phyloP scores from a whole-genome alignment of 169 alveolate genomes.

The Plasmodium sp. region DNA sequence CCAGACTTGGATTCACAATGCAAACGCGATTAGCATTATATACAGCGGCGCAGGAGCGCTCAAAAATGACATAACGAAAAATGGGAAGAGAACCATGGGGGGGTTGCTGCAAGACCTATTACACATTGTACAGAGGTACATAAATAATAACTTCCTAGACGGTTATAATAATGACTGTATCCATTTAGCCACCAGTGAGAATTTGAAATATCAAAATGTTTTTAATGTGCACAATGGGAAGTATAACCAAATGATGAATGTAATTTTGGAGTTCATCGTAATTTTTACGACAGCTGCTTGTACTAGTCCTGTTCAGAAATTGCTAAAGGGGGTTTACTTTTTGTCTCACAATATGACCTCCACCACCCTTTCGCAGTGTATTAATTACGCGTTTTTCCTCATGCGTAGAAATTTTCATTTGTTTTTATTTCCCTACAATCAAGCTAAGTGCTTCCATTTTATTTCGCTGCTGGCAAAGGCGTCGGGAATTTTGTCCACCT shows the following conservation, averaged over 20 bases:
- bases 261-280: conserved; percentile 30
- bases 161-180: conserved; percentile 75
- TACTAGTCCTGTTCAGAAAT: conserved; percentile 56
- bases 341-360: conserved; percentile 35
- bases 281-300: conserved; percentile 65
- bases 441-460: conserved; percentile 20
- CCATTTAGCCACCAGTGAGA: conserved; percentile 45
- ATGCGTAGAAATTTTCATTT: conserved; percentile 45
- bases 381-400: conserved; percentile 15
- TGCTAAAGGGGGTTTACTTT: conserved; percentile 34
- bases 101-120: conserved; percentile 51
- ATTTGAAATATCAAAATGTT: conserved; percentile 11
- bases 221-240: conserved; percentile 46
- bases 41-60: conserved; percentile 73
- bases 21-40: conserved; percentile 67
- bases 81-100: conserved; percentile 67
- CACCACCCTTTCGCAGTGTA: conserved; percentile 12
- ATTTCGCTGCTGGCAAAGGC: conserved; percentile 48
- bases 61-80: conserved; percentile 68
- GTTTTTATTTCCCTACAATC: conserved; percentile 46
- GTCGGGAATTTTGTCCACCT: conserved; percentile 44
- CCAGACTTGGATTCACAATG: conserved; percentile 60
- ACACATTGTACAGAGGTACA: conserved; percentile 20
- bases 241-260: conserved; percentile 45
- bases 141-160: conserved; percentile 63